Evolutionary conservation across 306 rosid species (phyloP).

Genomic region (Cotoneaster glaucophyllus): DNA sequence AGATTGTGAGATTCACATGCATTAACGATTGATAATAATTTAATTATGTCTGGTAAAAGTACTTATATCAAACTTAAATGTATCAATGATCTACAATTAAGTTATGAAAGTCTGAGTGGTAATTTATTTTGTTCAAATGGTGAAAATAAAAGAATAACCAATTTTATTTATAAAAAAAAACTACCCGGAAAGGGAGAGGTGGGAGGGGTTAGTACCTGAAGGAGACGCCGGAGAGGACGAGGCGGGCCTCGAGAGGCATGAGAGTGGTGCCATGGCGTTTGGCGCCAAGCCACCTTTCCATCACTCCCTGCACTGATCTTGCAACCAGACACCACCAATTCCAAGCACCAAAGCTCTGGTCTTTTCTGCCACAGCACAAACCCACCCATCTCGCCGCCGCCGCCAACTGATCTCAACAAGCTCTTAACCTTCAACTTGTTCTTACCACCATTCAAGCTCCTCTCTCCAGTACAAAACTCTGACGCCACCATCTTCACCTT

Average conservation of each 20-base stretch:
- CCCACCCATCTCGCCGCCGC: slow-evolving; percentile 79
- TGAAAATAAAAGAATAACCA: not conserved
- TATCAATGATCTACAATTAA: too few relatives aligned
- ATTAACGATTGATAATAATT: too few relatives aligned
- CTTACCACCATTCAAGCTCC: slow-evolving; percentile 27
- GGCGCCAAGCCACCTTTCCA: slow-evolving; percentile 92
- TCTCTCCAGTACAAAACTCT: slow-evolving; percentile 62
- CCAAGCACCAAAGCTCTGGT: slow-evolving; percentile 86
- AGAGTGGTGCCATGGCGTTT: slow-evolving; percentile 97
- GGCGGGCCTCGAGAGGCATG: slow-evolving; percentile 98
- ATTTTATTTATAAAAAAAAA: not conserved
- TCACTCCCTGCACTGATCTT: slow-evolving; percentile 94
- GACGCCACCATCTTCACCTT: slow-evolving; percentile 75
- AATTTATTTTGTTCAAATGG: not conserved
- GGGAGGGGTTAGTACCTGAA: slow-evolving; percentile 42
- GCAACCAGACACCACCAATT: slow-evolving; percentile 67
- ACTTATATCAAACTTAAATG: too few relatives aligned
- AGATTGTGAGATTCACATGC: too few relatives aligned
- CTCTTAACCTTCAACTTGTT: slow-evolving; percentile 49
- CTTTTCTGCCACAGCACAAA: slow-evolving; percentile 90
- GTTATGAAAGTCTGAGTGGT: too few relatives aligned
- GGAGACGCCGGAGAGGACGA: slow-evolving; percentile 74
- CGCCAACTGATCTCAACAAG: slow-evolving; percentile 24
- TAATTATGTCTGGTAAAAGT: rapidly evolving
- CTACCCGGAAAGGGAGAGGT: not conserved